Percentiles rank a stretch among this genome's conserved stretches.
Conservation (phyloP, 2,329 filamentous ascomycete species). For the Penicillium sp. region DNA sequence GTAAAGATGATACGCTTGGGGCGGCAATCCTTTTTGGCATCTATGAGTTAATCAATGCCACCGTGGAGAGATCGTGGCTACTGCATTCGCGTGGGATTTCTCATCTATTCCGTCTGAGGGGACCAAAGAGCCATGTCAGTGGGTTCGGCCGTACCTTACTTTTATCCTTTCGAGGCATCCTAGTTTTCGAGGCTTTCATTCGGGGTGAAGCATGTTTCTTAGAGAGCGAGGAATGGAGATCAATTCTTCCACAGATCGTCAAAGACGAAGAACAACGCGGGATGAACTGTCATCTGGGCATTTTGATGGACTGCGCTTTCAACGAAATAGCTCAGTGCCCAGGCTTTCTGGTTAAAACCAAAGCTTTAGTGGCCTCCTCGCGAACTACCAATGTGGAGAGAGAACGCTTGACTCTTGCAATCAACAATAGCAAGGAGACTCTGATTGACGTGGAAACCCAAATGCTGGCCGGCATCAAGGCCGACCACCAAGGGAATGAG, state of each 20-base stretch:
- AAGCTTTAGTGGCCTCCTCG: constrained; percentile 9
- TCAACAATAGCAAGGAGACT: constrained; percentile 12
- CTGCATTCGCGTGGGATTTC: constrained; percentile 21
- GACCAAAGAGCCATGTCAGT: constrained; percentile 12
- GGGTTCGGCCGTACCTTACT: constrained; percentile 22
- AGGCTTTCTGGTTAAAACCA: constrained; percentile 17
- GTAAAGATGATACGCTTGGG: constrained; percentile 18
- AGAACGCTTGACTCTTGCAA: background rate
- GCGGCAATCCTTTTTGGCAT: constrained; percentile 19
- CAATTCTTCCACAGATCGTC: constrained; percentile 11
- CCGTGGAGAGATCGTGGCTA: constrained; percentile 20
- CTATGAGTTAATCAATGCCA: constrained; percentile 22
- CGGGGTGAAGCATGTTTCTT: constrained; percentile 22
- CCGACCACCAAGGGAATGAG: background rate
- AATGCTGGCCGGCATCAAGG: constrained; percentile 1
- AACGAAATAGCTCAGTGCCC: constrained; percentile 22
- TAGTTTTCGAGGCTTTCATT: constrained; percentile 20
- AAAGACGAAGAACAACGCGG: constrained; percentile 13
- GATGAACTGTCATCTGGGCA: constrained; percentile 11
- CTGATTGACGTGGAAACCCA: constrained; percentile 11
- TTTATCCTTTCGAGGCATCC: constrained; percentile 21
- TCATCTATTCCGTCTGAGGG: constrained; percentile 16
- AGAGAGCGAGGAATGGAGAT: constrained; percentile 16
- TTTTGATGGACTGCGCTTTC: constrained; percentile 21
- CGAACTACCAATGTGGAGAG: background rate